These are phyloP conservation scores for Arachnomyces sp. DNA, from an alignment of 2,329 filamentous ascomycete genomes.

Conservation along the genomic window DNA sequence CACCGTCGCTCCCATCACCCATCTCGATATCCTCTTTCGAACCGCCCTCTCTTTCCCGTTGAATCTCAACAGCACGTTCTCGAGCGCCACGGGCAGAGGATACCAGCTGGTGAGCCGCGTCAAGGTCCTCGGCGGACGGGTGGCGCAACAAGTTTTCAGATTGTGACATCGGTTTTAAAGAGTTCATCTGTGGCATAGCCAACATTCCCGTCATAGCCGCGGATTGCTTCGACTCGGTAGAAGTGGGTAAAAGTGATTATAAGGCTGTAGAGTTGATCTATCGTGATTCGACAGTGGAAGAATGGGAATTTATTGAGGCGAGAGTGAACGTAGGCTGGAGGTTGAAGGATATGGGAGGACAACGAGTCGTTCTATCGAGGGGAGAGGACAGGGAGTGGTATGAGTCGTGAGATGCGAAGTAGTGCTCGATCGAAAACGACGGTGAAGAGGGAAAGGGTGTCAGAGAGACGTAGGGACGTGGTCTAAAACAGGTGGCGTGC, in stretches of 20 bases:
- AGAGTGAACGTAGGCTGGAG: too few relatives aligned
- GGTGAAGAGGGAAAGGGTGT: constrained; percentile 8
- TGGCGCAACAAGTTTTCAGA: constrained; percentile 31
- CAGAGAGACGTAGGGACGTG: constrained; percentile 10
- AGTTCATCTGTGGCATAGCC: constrained; percentile 31
- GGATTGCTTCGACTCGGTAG: too few relatives aligned
- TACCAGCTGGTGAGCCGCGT: constrained; percentile 41
- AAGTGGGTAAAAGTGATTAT: too few relatives aligned
- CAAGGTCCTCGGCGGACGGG: constrained; percentile 40
- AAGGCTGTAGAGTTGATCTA: too few relatives aligned
- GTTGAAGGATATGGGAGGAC: too few relatives aligned
- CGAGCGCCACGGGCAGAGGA: constrained; percentile 39
- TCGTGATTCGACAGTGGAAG: too few relatives aligned
- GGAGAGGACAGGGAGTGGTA: too few relatives aligned
- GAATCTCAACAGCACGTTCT: constrained; percentile 25
- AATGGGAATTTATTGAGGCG: too few relatives aligned
- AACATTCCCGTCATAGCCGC: constrained; percentile 17
- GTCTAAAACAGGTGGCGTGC: constrained; percentile 6
- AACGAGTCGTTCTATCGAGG: too few relatives aligned
- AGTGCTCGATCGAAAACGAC: constrained; percentile 2
- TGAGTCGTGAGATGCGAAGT: too few relatives aligned
- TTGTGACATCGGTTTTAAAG: constrained; percentile 25
- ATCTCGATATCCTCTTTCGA: constrained; percentile 14
- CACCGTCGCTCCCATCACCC: constrained; percentile 12
- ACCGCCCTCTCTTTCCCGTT: constrained; percentile 15